Base-by-base conservation (phyloP, 1,139 yeast species). In the Pneumocystis wakefieldiae region DNA sequence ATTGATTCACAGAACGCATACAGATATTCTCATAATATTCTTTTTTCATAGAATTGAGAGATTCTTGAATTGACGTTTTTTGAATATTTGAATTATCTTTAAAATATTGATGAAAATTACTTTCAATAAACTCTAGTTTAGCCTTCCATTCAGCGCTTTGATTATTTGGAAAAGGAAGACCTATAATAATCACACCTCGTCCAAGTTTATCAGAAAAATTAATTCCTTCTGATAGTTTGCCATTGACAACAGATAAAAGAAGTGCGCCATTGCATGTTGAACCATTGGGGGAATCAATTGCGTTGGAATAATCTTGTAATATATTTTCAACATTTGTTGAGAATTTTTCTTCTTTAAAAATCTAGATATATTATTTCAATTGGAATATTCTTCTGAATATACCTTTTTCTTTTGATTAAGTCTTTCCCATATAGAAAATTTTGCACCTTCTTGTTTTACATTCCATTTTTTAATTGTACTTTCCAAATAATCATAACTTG, bases 201-300 rank as follows among this genome's bases (percentile, higher is more conserved):
- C 97, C 96, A 36, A 92, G 75, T 59, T 86, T 83, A 71, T 90
- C 94, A 2, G 91, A 82, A 72, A 92, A 91, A 71, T 91, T 91
- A 62, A 91, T 92, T 6, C 98, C 98, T 73, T 91, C 98, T 0
- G 96, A 88, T 77, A 92, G 78, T 70, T 86, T 86, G 0, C 97
- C 98, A 1, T 97, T 97, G 17, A 92, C 96, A 0, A 92, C 96
- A 0, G 96, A 84, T 38, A 91, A 77, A 5, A 92, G 73, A 1
- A 87, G 70, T 0, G 95, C 92, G 0, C 95, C 94, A 5, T 71
- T 64, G 0, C 14, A 41, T 36, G 19, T n/a, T n/a, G 53, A 41
- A 4, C 29, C 19, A 41, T 57, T 64, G 42, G 60, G 65, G 2
- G 41, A 57, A 4, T 63, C 53, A 42, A 72, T 69, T 1, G 69